Evolutionary conservation across 495 filamentous ascomycete genomes (phyloP).

Genomic region (Aspergillus incahuasiensis): DNA sequence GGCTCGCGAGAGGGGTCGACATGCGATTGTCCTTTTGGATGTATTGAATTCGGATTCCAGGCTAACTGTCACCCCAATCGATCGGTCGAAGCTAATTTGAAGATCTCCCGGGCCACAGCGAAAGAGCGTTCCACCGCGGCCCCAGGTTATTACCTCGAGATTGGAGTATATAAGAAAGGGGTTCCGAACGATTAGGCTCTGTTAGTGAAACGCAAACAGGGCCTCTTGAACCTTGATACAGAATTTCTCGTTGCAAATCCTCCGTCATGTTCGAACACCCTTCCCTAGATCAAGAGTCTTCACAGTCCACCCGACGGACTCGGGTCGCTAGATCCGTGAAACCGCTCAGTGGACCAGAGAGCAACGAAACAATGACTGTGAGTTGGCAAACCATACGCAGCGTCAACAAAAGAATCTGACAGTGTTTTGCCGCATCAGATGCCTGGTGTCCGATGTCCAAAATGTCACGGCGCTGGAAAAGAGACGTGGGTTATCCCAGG

Average conservation of each 20-base stretch:
- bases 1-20: not conserved
- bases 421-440: slow-evolving; percentile 26
- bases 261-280: slow-evolving; percentile 12
- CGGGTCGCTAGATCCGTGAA: not conserved
- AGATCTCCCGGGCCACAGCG: slow-evolving; percentile 22
- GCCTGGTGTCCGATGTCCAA: slow-evolving; percentile 47
- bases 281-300: not conserved
- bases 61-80: slow-evolving; percentile 16
- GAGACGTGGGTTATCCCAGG: slow-evolving; percentile 50
- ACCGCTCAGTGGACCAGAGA: not conserved
- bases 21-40: slow-evolving; percentile 14
- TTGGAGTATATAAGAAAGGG: slow-evolving; percentile 18
- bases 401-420: not conserved
- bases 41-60: slow-evolving; percentile 17
- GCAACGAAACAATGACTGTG: slow-evolving; percentile 10
- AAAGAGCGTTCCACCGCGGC: slow-evolving; percentile 8
- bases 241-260: not conserved
- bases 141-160: slow-evolving; percentile 4
- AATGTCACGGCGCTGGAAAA: slow-evolving; percentile 33
- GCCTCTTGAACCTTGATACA: not conserved
- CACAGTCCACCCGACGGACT: slow-evolving; percentile 1
- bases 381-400: not conserved
- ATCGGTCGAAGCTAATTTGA: slow-evolving; percentile 23
- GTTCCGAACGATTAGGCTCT: slow-evolving; percentile 14
- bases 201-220: slow-evolving; percentile 6